These are phyloP conservation scores for Trametes meyenii DNA, from an alignment of 768 basidiomycete genomes.

Conservation along the genomic window DNA sequence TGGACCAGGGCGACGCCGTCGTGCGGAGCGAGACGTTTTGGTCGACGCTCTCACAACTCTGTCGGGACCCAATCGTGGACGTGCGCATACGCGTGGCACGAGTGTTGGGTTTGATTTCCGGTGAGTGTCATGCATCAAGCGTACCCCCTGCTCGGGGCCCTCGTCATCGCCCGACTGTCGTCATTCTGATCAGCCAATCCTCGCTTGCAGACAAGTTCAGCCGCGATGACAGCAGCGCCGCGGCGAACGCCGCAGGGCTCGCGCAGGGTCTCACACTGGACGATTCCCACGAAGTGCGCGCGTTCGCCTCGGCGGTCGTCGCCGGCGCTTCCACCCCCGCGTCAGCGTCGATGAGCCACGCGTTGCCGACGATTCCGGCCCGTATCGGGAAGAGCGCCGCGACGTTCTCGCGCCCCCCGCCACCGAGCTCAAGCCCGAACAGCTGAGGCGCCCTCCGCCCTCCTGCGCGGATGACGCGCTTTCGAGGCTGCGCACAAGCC, in stretches of 20 bases:
- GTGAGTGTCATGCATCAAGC: constrained; percentile 52
- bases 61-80: constrained; percentile 72
- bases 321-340: constrained; percentile 3
- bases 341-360: not conserved
- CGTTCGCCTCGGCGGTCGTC: constrained; percentile 47
- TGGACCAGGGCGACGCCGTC: constrained; percentile 37
- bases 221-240: constrained; percentile 14
- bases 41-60: constrained; percentile 55
- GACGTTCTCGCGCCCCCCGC: constrained; percentile 36
- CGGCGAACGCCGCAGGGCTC: constrained; percentile 31
- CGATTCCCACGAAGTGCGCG: constrained; percentile 60
- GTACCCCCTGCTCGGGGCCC: not conserved
- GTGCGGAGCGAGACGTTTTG: constrained; percentile 53
- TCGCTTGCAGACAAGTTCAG: constrained; percentile 22
- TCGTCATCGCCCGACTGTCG: constrained; percentile 9
- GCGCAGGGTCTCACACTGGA: constrained; percentile 55
- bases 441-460: constrained; percentile 18
- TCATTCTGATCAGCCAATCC: constrained; percentile 15
- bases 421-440: constrained; percentile 24
- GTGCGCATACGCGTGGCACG: constrained; percentile 88
- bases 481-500: constrained; percentile 1
- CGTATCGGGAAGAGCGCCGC: constrained; percentile 22
- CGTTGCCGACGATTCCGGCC: constrained; percentile 1
- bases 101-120: constrained; percentile 56
- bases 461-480: constrained; percentile 2